Evolutionary conservation across 129 eudicot species (phyloP), one percentile per base, ranked within the genome.

Genomic region (Silybum marianum): DNA sequence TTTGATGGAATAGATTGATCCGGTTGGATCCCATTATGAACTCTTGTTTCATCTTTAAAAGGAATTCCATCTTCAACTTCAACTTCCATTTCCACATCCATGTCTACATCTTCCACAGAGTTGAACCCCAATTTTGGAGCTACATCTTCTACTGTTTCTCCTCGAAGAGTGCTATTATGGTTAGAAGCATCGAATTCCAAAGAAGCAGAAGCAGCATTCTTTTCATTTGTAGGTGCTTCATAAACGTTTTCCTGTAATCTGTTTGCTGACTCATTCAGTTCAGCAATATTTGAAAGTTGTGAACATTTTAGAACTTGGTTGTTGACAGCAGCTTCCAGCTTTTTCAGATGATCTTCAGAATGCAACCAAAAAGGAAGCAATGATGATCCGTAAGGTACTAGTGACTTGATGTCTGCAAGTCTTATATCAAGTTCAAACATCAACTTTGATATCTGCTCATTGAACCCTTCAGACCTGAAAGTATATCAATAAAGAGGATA

Each of bases 51-150:
- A 65, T 51, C 84, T 18, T 44, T 80, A 16, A 79, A 7, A 78
- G 88, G 74, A 78, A 69, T 8, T 28, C 83, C 66, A 69, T 90
- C 98, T 82, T 95, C 99, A 71, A 92, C 98, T 82, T 95, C 99
- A 71, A 92, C 91, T 82, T 95, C 99, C 97, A 92, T 92, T 63
- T 95, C 99, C n/a, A 92, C 91, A 87, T 95, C 97, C 99, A 95
- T 92, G 80, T 95, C 97, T 5, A 80, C 90, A 73, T 95, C 97
- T 76, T 90, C 96, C 62, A 36, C 80, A n/a, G 86, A 73, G 38
- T 80, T 86, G 65, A 24, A 30, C 77, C 48, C 39, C 85, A 48
- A 75, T 72, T 60, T 73, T 67, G 63, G 86, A 32, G 21, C 69
- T n/a, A 25, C 21, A 68, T 62, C 73, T 21, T 75, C 71, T 75